Conservation (phyloP, 495 filamentous ascomycete genomes). For the Podospora comata region DNA sequence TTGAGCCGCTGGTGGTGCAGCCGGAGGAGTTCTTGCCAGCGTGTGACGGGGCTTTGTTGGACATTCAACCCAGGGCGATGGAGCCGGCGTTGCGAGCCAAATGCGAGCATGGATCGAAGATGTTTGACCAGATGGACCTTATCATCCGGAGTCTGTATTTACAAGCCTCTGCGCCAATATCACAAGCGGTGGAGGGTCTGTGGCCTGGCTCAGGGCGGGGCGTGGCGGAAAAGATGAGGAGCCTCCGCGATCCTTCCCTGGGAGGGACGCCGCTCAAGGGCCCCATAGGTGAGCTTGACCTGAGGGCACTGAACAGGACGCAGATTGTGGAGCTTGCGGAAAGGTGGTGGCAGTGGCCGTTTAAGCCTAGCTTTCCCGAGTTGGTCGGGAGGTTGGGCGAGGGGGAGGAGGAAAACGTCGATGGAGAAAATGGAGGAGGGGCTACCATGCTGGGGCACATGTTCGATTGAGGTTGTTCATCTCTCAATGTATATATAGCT, state of each 20-base stretch:
- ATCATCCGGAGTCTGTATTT: conserved; percentile 29
- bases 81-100: conserved; percentile 37
- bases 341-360: conserved; percentile 60
- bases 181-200: conserved; percentile 28
- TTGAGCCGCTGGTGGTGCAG: conserved; percentile 48
- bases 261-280: conserved; percentile 39
- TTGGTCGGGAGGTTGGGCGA: conserved; percentile 32
- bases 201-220: conserved; percentile 43
- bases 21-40: conserved; percentile 56
- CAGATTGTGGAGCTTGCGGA: conserved; percentile 51
- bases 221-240: conserved; percentile 40
- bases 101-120: conserved; percentile 33
- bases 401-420: conserved; percentile 5
- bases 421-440: background rate
- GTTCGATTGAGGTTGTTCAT: background rate
- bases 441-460: background rate
- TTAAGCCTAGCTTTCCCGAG: conserved; percentile 43
- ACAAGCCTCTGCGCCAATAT: conserved; percentile 21
- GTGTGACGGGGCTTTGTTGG: conserved; percentile 35
- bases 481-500: no score
- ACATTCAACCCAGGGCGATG: conserved; percentile 44
- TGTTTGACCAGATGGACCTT: conserved; percentile 40
- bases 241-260: conserved; percentile 36
- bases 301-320: conserved; percentile 41
- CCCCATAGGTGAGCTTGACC: conserved; percentile 27